A percentile compares a stretch with the other conserved stretches of the same genome.
Conservation (phyloP, 768 basidiomycete species). For the Trametes cinnabarina region DNA sequence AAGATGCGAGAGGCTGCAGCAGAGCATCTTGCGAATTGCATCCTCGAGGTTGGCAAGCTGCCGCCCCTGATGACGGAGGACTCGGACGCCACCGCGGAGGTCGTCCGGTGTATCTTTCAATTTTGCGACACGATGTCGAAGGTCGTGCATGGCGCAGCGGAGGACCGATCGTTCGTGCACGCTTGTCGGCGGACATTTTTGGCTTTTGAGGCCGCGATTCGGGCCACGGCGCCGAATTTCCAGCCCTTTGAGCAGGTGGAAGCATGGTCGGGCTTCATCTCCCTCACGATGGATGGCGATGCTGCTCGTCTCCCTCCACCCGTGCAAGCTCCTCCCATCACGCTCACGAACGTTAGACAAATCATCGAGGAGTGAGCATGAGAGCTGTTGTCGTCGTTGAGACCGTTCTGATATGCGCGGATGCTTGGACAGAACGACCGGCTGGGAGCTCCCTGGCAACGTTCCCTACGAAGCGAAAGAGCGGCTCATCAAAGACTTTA, state of each 20-base stretch:
- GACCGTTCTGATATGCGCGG: neutral
- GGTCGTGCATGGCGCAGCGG: conserved; percentile 32
- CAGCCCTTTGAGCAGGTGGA: conserved; percentile 27
- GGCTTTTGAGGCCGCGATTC: conserved; percentile 35
- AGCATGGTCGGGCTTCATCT: too few species aligned
- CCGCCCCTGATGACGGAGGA: conserved; percentile 35
- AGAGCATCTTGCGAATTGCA: conserved; percentile 36
- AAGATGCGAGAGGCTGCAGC: conserved; percentile 40
- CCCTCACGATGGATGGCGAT: too few species aligned
- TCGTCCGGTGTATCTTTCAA: conserved; percentile 41
- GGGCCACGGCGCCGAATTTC: conserved; percentile 43
- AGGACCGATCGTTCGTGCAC: conserved; percentile 39
- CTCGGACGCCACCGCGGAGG: conserved; percentile 44
- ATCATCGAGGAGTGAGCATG: conserved; percentile 36
- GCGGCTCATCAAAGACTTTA: conserved; percentile 35
- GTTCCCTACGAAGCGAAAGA: conserved; percentile 41
- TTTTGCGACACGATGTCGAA: conserved; percentile 44
- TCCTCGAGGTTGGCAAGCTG: conserved; percentile 35
- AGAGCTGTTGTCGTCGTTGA: neutral
- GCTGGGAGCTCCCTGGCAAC: conserved; percentile 44
- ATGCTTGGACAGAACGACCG: conserved; percentile 31
- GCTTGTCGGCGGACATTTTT: conserved; percentile 33
- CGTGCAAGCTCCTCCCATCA: neutral
- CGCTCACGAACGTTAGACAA: conserved; percentile 35
- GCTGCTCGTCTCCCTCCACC: too few species aligned